Evolutionary conservation across 805 yeast species (phyloP).

Genomic region (Candida golubevii): DNA sequence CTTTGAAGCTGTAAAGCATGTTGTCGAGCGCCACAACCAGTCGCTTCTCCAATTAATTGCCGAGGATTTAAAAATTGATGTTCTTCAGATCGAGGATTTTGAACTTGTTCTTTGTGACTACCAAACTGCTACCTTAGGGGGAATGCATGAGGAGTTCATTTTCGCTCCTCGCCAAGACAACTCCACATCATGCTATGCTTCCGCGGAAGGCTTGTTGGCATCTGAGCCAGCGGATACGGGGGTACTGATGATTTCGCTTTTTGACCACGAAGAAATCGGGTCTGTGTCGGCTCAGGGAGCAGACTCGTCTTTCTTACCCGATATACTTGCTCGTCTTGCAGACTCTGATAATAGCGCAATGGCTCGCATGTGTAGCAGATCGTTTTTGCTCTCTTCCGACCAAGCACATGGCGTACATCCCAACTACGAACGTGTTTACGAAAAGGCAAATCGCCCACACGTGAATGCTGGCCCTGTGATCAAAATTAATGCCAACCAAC

Average conservation of each 20-base stretch:
- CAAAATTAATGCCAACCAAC: conserved; percentile 90
- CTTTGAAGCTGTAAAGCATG: conserved; percentile 60
- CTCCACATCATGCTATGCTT: conserved; percentile 80
- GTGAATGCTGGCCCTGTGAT: conserved; percentile 89
- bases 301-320: conserved; percentile 83
- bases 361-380: conserved; percentile 45
- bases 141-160: conserved; percentile 83
- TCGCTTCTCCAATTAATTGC: conserved; percentile 70
- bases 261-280: conserved; percentile 96
- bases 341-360: conserved; percentile 33
- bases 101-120: conserved; percentile 84
- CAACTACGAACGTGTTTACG: conserved; percentile 75
- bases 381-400: conserved; percentile 88
- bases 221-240: conserved; percentile 49
- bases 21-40: conserved; percentile 71
- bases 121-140: conserved; percentile 81
- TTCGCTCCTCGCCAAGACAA: conserved; percentile 92
- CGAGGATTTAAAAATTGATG: conserved; percentile 49
- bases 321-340: conserved; percentile 67
- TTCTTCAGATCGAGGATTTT: conserved; percentile 76
- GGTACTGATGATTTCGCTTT: conserved; percentile 71
- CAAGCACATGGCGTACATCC: conserved; percentile 98
- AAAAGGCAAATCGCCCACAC: conserved; percentile 70
- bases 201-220: conserved; percentile 65
- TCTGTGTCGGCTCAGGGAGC: conserved; percentile 96